These are phyloP conservation scores for Citrus inodora DNA, from an alignment of 345 rosid species.

Conservation along the genomic window DNA sequence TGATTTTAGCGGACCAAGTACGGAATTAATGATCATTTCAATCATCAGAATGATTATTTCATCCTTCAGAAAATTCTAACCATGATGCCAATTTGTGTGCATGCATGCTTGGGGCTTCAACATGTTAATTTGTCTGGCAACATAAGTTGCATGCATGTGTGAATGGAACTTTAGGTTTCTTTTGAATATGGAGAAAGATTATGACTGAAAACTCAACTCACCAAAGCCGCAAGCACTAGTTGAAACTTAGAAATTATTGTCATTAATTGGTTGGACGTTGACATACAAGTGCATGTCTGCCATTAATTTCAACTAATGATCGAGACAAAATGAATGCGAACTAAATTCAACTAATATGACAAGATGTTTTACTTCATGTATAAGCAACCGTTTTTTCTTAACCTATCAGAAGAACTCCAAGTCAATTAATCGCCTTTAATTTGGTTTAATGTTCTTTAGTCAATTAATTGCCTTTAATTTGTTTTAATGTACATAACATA, in stretches of 20 bases:
- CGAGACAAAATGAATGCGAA: conserved; percentile 6
- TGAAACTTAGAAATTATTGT: background rate
- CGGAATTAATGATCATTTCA: conserved; percentile 10
- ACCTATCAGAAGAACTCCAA: background rate
- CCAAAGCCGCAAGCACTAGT: background rate
- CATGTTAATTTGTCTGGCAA: background rate
- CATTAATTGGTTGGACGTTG: conserved; percentile 5
- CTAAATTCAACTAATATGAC: background rate
- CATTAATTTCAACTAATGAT: too few species aligned
- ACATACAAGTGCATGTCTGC: conserved; percentile 8
- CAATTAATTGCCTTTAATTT: background rate
- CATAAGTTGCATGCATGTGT: background rate
- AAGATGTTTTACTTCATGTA: conserved; percentile 20
- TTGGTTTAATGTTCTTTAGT: background rate
- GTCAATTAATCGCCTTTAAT: background rate
- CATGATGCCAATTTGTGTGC: background rate
- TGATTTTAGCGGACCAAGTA: background rate
- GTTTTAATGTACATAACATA: background rate
- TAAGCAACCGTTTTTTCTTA: conserved; percentile 13
- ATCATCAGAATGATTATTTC: conserved; percentile 8
- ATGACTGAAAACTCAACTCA: background rate
- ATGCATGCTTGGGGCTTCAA: background rate
- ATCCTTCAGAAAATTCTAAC: background rate
- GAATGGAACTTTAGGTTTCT: background rate
- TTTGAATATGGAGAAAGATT: background rate